Conservation (phyloP, 2,329 filamentous ascomycete species). For the Chrysoporthe puriensis region DNA sequence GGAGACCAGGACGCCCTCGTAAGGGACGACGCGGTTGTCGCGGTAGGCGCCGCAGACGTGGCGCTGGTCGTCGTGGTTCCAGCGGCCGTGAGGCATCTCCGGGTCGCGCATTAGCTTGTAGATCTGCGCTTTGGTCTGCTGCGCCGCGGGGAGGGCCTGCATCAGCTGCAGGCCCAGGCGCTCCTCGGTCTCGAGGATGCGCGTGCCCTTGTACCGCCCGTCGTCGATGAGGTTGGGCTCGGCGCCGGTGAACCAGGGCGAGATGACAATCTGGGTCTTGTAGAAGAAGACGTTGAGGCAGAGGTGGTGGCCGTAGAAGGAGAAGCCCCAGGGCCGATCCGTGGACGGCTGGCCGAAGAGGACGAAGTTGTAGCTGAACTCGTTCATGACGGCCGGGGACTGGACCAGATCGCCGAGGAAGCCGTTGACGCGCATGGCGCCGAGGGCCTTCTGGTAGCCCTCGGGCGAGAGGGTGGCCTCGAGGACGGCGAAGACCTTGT, state of each 20-base stretch:
- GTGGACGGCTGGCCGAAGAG: slow-evolving; percentile 67
- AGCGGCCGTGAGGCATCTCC: slow-evolving; percentile 68
- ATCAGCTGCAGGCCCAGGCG: slow-evolving; percentile 68
- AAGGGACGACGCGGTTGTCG: slow-evolving; percentile 77
- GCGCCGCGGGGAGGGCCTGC: slow-evolving; percentile 58
- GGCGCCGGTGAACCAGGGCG: slow-evolving; percentile 78
- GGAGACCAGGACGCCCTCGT: slow-evolving; percentile 66
- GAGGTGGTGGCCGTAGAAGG: slow-evolving; percentile 79
- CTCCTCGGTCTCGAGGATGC: slow-evolving; percentile 69
- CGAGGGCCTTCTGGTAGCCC: slow-evolving; percentile 71
- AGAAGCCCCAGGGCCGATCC: slow-evolving; percentile 68
- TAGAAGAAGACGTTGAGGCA: slow-evolving; percentile 74
- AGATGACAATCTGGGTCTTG: slow-evolving; percentile 66
- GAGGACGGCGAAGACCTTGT: slow-evolving; percentile 59
- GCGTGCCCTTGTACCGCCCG: slow-evolving; percentile 64
- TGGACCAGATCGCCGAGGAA: slow-evolving; percentile 72
- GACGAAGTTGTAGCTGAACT: slow-evolving; percentile 76
- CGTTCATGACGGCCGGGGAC: slow-evolving; percentile 67
- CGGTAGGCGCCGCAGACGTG: slow-evolving; percentile 78
- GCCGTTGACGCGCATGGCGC: slow-evolving; percentile 74
- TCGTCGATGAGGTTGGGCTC: slow-evolving; percentile 76
- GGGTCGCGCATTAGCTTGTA: slow-evolving; percentile 66
- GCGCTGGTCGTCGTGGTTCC: slow-evolving; percentile 81
- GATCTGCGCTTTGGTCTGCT: slow-evolving; percentile 56
- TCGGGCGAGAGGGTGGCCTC: slow-evolving; percentile 65